Evolutionary conservation across 2,329 filamentous ascomycete genomes (phyloP).

Genomic region (Aspergillus chevalieri): DNA sequence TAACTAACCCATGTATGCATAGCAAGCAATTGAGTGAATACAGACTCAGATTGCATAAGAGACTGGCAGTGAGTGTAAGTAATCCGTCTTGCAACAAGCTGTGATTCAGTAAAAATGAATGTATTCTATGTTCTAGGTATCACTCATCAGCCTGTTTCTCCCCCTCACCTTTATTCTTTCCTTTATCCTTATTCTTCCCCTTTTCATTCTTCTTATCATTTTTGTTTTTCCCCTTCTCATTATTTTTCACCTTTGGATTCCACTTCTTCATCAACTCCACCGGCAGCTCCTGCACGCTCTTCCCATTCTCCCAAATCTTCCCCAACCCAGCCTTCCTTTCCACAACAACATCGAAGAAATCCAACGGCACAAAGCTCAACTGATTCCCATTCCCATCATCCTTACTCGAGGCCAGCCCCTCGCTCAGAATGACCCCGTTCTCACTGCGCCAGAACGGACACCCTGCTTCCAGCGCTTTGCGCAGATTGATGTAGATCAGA

Average conservation of each 20-base stretch:
- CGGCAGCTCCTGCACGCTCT: slow-evolving; percentile 45
- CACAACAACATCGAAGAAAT: slow-evolving; percentile 67
- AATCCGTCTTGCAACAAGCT: no score
- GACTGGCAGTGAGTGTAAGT: no score
- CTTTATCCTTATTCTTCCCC: neutral
- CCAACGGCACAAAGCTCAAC: slow-evolving; percentile 56
- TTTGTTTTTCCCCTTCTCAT: neutral
- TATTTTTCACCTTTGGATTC: slow-evolving; percentile 24
- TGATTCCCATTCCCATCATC: slow-evolving; percentile 42
- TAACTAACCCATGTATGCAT: no score
- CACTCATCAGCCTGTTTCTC: no score
- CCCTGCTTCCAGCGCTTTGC: slow-evolving; percentile 55
- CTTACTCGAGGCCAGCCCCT: slow-evolving; percentile 32
- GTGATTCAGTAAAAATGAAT: no score
- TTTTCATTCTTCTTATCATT: neutral
- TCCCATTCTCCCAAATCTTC: slow-evolving; percentile 59
- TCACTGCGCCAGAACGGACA: slow-evolving; percentile 73
- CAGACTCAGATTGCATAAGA: no score
- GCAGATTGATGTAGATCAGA: slow-evolving; percentile 69
- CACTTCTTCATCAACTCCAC: slow-evolving; percentile 36
- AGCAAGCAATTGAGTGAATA: no score
- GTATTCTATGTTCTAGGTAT: no score
- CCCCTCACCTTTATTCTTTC: no score
- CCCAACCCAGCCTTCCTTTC: slow-evolving; percentile 67
- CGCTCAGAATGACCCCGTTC: slow-evolving; percentile 65